phyloP scores from a whole-genome alignment of 2,329 filamentous ascomycete species.

The Trichoderma sp. region DNA sequence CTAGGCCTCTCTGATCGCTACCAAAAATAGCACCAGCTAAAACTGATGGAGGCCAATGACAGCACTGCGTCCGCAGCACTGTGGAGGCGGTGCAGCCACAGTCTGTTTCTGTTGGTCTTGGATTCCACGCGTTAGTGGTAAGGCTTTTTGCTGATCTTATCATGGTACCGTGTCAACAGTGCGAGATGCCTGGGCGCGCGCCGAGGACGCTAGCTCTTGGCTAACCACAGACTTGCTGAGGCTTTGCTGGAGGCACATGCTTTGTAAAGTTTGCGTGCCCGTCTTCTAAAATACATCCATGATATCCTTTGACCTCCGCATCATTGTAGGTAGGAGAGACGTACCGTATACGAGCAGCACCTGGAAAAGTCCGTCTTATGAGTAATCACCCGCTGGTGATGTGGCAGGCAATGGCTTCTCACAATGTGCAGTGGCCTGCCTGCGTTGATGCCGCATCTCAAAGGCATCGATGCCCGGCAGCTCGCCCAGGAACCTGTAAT shows the following conservation, averaged over 20 bases:
- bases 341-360: not conserved
- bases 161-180: not conserved
- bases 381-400: not conserved
- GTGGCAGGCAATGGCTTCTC: not conserved
- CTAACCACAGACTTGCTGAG: not conserved
- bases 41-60: not conserved
- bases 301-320: not conserved
- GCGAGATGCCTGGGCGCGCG: not conserved
- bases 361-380: not conserved
- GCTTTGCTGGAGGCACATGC: not conserved
- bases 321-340: not conserved
- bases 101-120: not conserved
- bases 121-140: constrained; percentile 9
- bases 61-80: not conserved
- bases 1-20: constrained; percentile 7
- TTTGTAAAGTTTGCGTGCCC: not conserved
- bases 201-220: not conserved
- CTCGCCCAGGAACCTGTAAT: constrained; percentile 10
- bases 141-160: constrained; percentile 17
- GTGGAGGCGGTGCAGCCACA: constrained; percentile 25
- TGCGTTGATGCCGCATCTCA: constrained; percentile 22
- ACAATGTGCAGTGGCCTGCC: not conserved
- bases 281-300: not conserved
- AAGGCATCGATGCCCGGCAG: constrained; percentile 18
- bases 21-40: constrained; percentile 24